Conservation (phyloP, 2,329 filamentous ascomycete genomes). For the Trichoderma oligosporum region DNA sequence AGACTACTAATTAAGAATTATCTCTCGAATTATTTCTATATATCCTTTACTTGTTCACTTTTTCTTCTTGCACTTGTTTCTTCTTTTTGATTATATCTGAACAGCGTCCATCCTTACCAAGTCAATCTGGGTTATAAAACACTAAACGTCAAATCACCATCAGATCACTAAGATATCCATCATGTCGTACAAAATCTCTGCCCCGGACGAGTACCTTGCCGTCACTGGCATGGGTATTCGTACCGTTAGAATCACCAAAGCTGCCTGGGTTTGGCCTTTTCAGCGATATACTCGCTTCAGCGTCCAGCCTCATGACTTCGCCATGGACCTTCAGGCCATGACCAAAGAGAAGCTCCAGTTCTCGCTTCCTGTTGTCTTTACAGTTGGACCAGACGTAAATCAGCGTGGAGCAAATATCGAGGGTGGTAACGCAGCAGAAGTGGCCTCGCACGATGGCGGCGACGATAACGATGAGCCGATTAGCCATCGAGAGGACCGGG, state of each 20-base stretch:
- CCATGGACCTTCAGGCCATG: constrained; percentile 81
- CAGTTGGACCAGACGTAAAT: constrained; percentile 75
- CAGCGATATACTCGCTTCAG: constrained; percentile 61
- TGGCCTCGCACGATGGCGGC: constrained; percentile 14
- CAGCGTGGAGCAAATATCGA: constrained; percentile 45
- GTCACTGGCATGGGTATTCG: constrained; percentile 75
- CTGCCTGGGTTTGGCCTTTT: constrained; percentile 67
- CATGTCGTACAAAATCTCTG: constrained; percentile 65
- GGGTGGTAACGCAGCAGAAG: constrained; percentile 11
- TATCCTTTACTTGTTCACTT: too few species aligned
- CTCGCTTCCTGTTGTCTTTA: constrained; percentile 77
- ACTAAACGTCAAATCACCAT: background rate
- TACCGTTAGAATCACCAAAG: constrained; percentile 74
- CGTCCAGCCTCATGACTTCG: constrained; percentile 76
- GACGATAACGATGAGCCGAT: constrained; percentile 23
- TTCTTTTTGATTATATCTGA: too few species aligned
- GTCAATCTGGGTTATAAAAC: background rate
- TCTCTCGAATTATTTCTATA: too few species aligned
- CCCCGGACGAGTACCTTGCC: constrained; percentile 81
- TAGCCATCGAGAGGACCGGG: constrained; percentile 46
- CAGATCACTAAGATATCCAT: constrained; percentile 29
- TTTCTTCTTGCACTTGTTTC: too few species aligned
- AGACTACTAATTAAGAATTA: too few species aligned
- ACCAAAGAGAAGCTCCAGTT: constrained; percentile 85
- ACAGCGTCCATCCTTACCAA: too few species aligned